These are phyloP conservation scores for Suhomyces maxii DNA, from an alignment of 1,139 yeast genomes.

Conservation along the genomic window DNA sequence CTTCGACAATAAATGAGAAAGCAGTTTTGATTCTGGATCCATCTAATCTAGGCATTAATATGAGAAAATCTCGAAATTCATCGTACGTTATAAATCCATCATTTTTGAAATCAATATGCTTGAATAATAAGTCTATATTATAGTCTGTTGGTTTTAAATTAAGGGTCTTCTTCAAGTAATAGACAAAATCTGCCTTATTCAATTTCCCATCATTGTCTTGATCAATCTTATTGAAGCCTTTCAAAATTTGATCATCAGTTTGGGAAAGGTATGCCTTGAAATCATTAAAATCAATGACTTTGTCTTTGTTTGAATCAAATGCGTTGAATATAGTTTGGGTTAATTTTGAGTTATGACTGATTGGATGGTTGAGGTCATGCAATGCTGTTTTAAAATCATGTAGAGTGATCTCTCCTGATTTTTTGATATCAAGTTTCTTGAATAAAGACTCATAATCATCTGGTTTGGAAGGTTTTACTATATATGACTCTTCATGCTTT, in stretches of 20 bases:
- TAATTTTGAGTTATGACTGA: conserved; percentile 63
- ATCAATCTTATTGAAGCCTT: conserved; percentile 72
- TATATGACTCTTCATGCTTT: background rate
- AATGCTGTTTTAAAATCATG: conserved; percentile 58
- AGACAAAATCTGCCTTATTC: conserved; percentile 62
- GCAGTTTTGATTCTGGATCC: conserved; percentile 80
- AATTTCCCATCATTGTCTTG: conserved; percentile 74
- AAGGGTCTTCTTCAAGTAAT: conserved; percentile 56
- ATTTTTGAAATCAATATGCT: conserved; percentile 56
- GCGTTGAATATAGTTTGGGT: conserved; percentile 54
- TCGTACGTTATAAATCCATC: conserved; percentile 79
- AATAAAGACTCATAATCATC: conserved; percentile 32
- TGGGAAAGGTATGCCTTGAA: conserved; percentile 58
- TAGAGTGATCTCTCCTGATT: conserved; percentile 57
- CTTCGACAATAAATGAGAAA: conserved; percentile 76
- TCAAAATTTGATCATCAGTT: conserved; percentile 69
- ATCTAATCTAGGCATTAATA: conserved; percentile 75
- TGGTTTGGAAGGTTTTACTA: conserved; percentile 14
- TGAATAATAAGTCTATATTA: conserved; percentile 60
- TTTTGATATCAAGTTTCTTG: conserved; percentile 50
- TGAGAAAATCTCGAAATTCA: conserved; percentile 79
- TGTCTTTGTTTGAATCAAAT: conserved; percentile 59
- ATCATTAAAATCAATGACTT: conserved; percentile 57
- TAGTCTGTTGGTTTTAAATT: conserved; percentile 54
- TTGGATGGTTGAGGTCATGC: conserved; percentile 58